Percentiles rank a stretch among this genome's conserved stretches.
These are phyloP conservation scores for Euryodendron excelsum DNA, from an alignment of 148 eudicot genomes.

Conservation along the genomic window DNA sequence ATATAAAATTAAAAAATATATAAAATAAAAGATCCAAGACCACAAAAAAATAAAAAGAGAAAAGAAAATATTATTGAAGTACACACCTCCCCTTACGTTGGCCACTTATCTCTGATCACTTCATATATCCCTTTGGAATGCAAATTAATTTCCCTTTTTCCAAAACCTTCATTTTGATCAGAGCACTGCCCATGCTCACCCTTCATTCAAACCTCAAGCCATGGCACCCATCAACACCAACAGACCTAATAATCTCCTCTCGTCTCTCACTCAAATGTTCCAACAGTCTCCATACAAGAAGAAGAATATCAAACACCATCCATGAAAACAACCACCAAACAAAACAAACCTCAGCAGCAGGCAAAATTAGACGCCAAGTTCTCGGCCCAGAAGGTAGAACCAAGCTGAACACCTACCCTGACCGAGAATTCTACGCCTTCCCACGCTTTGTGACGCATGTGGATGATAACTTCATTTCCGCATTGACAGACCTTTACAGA, in stretches of 20 bases:
- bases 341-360: slow-evolving; percentile 24
- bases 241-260: background rate
- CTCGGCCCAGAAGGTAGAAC: slow-evolving; percentile 53
- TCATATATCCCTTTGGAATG: too few relatives aligned
- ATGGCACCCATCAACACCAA: slow-evolving; percentile 19
- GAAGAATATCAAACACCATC: slow-evolving; percentile 13
- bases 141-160: too few relatives aligned
- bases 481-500: slow-evolving; percentile 46
- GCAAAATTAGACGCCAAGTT: slow-evolving; percentile 51
- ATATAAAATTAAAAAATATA: too few relatives aligned
- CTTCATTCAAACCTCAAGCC: slow-evolving; percentile 23
- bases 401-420: slow-evolving; percentile 44
- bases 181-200: slow-evolving; percentile 16
- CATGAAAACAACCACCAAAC: slow-evolving; percentile 24
- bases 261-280: background rate
- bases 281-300: background rate
- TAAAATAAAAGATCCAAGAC: too few relatives aligned
- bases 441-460: slow-evolving; percentile 71
- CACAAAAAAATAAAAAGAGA: too few relatives aligned
- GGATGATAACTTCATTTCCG: slow-evolving; percentile 51
- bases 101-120: too few relatives aligned
- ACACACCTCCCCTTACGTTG: too few relatives aligned
- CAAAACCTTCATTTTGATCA: background rate
- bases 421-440: slow-evolving; percentile 55
- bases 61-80: too few relatives aligned